Evolutionary conservation across 2,329 filamentous ascomycete genomes (phyloP).

Genomic region (Didymella segeticola): DNA sequence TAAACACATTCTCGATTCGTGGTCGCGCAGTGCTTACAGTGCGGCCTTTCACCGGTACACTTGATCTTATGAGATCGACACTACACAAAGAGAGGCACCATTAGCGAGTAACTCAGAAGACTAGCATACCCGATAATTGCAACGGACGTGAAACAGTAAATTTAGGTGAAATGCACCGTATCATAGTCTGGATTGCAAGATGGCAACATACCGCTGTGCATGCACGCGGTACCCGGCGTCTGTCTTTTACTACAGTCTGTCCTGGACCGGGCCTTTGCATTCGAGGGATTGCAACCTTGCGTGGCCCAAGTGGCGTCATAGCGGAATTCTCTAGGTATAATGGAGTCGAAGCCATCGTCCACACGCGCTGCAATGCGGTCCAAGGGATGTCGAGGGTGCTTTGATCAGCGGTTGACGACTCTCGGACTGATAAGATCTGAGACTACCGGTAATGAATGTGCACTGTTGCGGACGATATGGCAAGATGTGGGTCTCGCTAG

Average conservation of each 20-base stretch:
- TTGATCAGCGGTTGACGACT: background rate
- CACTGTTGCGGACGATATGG: constrained; percentile 9
- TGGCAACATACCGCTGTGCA: constrained; percentile 36
- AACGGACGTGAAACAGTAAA: background rate
- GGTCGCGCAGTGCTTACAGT: constrained; percentile 47
- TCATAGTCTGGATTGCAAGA: background rate
- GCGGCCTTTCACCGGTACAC: constrained; percentile 48
- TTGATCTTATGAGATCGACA: constrained; percentile 52
- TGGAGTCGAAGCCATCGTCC: constrained; percentile 20
- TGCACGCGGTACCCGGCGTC: constrained; percentile 36
- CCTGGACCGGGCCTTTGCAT: constrained; percentile 27
- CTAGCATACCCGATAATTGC: constrained; percentile 6
- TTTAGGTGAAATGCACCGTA: background rate
- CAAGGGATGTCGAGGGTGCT: constrained; percentile 7
- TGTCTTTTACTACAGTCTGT: constrained; percentile 26
- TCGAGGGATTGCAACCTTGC: constrained; percentile 44
- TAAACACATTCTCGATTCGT: constrained; percentile 47
- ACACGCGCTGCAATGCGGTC: constrained; percentile 3
- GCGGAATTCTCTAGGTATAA: constrained; percentile 14
- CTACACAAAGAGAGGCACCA: constrained; percentile 19
- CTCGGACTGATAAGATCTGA: background rate
- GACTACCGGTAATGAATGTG: background rate
- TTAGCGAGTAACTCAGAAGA: constrained; percentile 18
- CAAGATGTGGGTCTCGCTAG: background rate
- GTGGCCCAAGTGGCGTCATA: constrained; percentile 17